These are phyloP conservation scores for Hysterium pulicare DNA, from an alignment of 2,329 filamentous ascomycete genomes.

Conservation along the genomic window DNA sequence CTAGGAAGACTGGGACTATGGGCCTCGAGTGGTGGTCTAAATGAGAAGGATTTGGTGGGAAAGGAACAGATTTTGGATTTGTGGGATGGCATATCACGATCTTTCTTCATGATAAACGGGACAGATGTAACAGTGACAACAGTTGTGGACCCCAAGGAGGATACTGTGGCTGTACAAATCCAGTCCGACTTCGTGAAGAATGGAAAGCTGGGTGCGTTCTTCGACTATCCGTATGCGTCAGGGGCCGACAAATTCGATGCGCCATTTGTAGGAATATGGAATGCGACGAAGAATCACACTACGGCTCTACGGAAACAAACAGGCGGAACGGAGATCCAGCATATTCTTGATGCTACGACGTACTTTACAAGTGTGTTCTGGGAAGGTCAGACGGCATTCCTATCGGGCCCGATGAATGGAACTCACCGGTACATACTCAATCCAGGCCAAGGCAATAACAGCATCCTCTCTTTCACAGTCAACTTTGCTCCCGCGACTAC, in stretches of 20 bases:
- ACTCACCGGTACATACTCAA: constrained; percentile 47
- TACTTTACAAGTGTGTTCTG: constrained; percentile 44
- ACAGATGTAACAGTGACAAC: constrained; percentile 43
- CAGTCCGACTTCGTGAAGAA: constrained; percentile 40
- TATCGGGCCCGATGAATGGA: constrained; percentile 31
- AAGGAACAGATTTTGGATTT: constrained; percentile 47
- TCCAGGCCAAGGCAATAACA: constrained; percentile 20
- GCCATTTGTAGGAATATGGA: constrained; percentile 53
- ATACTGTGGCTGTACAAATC: constrained; percentile 46
- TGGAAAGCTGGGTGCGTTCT: constrained; percentile 45
- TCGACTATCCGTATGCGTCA: constrained; percentile 53
- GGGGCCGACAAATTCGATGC: constrained; percentile 52
- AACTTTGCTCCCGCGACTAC: constrained; percentile 19
- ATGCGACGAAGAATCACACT: constrained; percentile 45
- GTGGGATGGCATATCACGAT: constrained; percentile 47
- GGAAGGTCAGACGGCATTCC: constrained; percentile 29
- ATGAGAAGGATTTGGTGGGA: constrained; percentile 40
- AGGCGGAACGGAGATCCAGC: constrained; percentile 40
- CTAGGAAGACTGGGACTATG: constrained; percentile 48
- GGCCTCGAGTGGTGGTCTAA: constrained; percentile 32
- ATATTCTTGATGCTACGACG: constrained; percentile 43
- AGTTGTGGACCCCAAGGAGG: constrained; percentile 44
- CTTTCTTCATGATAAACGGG: constrained; percentile 44
- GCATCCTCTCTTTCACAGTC: constrained; percentile 19
- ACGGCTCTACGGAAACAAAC: constrained; percentile 33